Percentiles rank a stretch among this genome's conserved stretches.
Conservation (phyloP, 805 yeast species). For the Ogataea neopini region DNA sequence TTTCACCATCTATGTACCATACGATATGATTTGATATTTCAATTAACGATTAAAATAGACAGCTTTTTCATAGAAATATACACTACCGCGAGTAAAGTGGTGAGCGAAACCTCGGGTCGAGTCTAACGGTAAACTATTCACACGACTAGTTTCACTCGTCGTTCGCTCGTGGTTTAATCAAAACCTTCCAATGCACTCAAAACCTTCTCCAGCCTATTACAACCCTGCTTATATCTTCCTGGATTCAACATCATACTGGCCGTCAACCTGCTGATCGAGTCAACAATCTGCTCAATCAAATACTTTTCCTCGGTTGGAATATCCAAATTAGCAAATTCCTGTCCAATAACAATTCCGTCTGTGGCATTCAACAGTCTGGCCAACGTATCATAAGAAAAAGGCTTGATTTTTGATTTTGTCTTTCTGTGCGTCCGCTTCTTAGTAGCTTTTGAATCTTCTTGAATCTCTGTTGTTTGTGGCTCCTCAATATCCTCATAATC, state of each 20-base stretch:
- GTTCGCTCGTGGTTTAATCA: conserved; percentile 17
- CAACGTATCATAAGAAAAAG: conserved; percentile 44
- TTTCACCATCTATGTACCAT: neutral
- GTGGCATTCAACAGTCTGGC: conserved; percentile 56
- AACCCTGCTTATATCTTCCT: conserved; percentile 75
- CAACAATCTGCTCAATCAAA: conserved; percentile 81
- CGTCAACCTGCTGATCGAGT: conserved; percentile 79
- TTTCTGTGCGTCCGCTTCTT: conserved; percentile 19
- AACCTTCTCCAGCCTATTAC: conserved; percentile 77
- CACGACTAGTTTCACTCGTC: too few species aligned
- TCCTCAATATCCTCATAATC: conserved; percentile 24
- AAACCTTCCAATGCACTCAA: conserved; percentile 86
- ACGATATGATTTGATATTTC: neutral
- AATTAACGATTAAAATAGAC: neutral
- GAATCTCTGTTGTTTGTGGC: neutral
- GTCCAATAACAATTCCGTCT: conserved; percentile 62
- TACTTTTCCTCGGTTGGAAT: conserved; percentile 76
- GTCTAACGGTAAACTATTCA: too few species aligned
- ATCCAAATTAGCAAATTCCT: conserved; percentile 71
- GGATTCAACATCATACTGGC: conserved; percentile 91
- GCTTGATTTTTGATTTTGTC: conserved; percentile 28
- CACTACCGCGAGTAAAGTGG: too few species aligned
- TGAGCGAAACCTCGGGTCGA: too few species aligned
- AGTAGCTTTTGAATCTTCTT: neutral
- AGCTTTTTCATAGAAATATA: neutral